These are phyloP conservation scores for Phytophthora agathidicida DNA, from an alignment of 352 stramenopile species.

Conservation along the genomic window DNA sequence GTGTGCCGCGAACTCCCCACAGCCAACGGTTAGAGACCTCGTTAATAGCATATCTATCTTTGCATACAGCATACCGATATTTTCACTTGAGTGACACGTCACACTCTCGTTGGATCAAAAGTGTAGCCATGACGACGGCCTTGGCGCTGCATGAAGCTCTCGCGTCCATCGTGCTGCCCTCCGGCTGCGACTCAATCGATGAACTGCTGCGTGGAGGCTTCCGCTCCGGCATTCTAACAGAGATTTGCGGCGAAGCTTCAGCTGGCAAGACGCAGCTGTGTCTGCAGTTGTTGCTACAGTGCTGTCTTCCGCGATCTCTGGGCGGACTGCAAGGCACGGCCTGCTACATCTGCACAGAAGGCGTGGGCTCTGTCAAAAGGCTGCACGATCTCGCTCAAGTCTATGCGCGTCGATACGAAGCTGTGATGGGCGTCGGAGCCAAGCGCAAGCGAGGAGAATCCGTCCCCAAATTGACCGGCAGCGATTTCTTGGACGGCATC, in stretches of 20 bases:
- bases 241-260: slow-evolving; percentile 77
- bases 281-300: slow-evolving; percentile 78
- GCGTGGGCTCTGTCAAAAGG: slow-evolving; percentile 71
- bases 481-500: slow-evolving; percentile 72
- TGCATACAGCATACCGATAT: background rate
- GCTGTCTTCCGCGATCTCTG: slow-evolving; percentile 48
- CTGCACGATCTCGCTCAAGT: slow-evolving; percentile 66
- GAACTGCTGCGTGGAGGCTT: slow-evolving; percentile 65
- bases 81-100: slow-evolving; percentile 11
- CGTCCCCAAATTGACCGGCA: slow-evolving; percentile 12
- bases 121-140: slow-evolving; percentile 37
- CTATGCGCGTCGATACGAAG: slow-evolving; percentile 52
- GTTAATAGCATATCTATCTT: background rate
- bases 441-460: slow-evolving; percentile 57
- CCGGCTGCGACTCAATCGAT: slow-evolving; percentile 69
- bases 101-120: background rate
- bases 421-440: slow-evolving; percentile 27
- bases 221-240: slow-evolving; percentile 66
- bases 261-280: slow-evolving; percentile 84
- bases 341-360: slow-evolving; percentile 86
- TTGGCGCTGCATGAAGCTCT: slow-evolving; percentile 49
- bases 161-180: slow-evolving; percentile 42
- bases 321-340: slow-evolving; percentile 64
- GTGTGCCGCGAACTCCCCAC: too few relatives aligned
- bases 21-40: slow-evolving; percentile 24